Base-by-base conservation (phyloP, 1,284 basidiomycete species). In the Hymenochaete sp. region DNA sequence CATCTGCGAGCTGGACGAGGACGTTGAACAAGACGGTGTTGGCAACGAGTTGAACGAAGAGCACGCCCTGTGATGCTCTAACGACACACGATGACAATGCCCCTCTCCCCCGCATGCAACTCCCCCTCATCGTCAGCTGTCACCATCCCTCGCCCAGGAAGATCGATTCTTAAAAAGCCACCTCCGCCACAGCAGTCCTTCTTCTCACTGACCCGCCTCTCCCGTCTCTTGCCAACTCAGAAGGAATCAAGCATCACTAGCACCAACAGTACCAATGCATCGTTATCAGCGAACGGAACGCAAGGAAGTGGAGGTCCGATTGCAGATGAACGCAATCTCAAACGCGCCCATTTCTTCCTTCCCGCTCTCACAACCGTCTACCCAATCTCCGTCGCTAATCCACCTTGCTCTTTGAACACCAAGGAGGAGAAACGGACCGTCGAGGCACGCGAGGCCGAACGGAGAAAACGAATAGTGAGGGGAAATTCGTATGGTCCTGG, bases 331-430 rank as follows among this genome's bases (percentile, higher is more conserved):
- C 67, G 68, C 56, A 55, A 66, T 42, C 71, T 93, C 50, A 91
- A 86, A 59, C 69, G 86, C 43, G 88, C 87, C 0, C 86, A 92
- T 55, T 93, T 91, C 58, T 84, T 90, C 52, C 67, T 93, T 2
- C 87, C 86, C 0, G 75, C 82, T 56, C 75, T 92, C 56, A 78
- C 77, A 26, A 88, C 82, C 19, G 79, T 90, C 21, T 95, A 93
- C 59, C 88, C 87, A 0, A 93, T 93, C 59, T 84, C 82, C 28
- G 77, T 83, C 2, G 56, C 77, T 13, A 84, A 82, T 44, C 87
- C 89, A 14, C 89, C 89, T 2, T 86, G 77, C 41, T 85, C 76
- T 4, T 77, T 80, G 0, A 73, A 72, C 4, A 68, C 89, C 44
- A 78, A 82, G 63, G 79, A 87, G 48, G 79, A 84, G 65, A 82